A percentile compares a stretch with the other conserved stretches of the same genome.
phyloP scores from a whole-genome alignment of 306 rosid species.

The Pyrus pyrifolia region DNA sequence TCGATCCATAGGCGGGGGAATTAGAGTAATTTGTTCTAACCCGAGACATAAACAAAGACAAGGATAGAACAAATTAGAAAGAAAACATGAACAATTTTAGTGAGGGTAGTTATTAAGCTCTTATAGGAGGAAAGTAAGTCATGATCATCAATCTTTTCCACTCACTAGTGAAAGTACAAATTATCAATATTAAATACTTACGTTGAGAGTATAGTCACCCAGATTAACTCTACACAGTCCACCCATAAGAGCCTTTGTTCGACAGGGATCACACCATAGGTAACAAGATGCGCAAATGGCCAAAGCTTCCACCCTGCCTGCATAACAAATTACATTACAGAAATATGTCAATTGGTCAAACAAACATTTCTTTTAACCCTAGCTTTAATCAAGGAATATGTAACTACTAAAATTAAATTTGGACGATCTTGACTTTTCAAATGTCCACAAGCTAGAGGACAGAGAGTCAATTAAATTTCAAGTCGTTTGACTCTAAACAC shows the following conservation, averaged over 20 bases:
- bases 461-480: background rate
- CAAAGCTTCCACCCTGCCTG: constrained; percentile 99
- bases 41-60: background rate
- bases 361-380: background rate
- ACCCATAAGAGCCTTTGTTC: constrained; percentile 98
- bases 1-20: too few species aligned
- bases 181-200: constrained; percentile 29
- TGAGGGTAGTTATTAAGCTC: background rate
- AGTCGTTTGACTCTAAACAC: background rate
- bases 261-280: constrained; percentile 88
- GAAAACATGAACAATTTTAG: background rate
- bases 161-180: background rate
- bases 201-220: constrained; percentile 99
- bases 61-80: background rate
- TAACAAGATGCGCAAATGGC: constrained; percentile 96
- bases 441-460: background rate
- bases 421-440: background rate
- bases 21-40: too few species aligned
- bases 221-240: constrained; percentile 80
- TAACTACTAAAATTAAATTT: background rate
- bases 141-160: background rate
- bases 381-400: background rate
- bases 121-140: background rate
- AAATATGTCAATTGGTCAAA: constrained; percentile 8
- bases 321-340: constrained; percentile 11